Percentiles rank a stretch among this genome's conserved stretches.
These are phyloP conservation scores for Saccharomyces hybrid DNA, from an alignment of 1,139 yeast genomes.

Conservation along the genomic window DNA sequence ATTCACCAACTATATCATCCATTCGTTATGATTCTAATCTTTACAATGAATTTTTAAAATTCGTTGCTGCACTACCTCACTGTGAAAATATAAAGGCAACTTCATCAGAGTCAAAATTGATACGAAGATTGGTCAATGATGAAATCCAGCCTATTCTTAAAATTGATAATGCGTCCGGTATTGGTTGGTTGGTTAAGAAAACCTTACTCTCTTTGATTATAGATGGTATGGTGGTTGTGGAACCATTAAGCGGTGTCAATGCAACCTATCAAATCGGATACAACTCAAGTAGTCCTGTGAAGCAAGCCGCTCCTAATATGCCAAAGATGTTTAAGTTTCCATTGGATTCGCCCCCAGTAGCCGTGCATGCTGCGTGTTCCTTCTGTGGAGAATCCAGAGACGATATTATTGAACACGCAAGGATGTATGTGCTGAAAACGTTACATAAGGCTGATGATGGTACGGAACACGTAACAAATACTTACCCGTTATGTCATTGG, in stretches of 20 bases:
- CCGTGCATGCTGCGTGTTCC: constrained; percentile 66
- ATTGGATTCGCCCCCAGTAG: constrained; percentile 54
- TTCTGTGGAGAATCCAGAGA: constrained; percentile 73
- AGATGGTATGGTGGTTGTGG: constrained; percentile 76
- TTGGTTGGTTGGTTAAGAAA: constrained; percentile 52
- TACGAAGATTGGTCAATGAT: constrained; percentile 58
- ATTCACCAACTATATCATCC: constrained; percentile 49
- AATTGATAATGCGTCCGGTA: constrained; percentile 53
- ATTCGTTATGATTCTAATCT: constrained; percentile 50
- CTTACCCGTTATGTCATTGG: constrained; percentile 74
- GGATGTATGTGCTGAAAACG: constrained; percentile 60
- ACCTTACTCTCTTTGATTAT: constrained; percentile 58
- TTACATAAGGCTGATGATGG: constrained; percentile 25
- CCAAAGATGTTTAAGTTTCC: constrained; percentile 37
- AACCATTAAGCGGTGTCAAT: constrained; percentile 80
- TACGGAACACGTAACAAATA: constrained; percentile 30
- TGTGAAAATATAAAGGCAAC: constrained; percentile 33
- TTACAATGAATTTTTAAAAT: constrained; percentile 33
- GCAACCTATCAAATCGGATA: constrained; percentile 37
- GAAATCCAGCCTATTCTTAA: constrained; percentile 71
- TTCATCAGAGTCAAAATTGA: constrained; percentile 46
- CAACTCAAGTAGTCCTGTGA: not conserved
- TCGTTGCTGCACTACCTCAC: constrained; percentile 30
- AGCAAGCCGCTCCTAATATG: not conserved
- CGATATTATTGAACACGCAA: constrained; percentile 64